These are phyloP conservation scores for Rhodotorula sphaerocarpa DNA, from an alignment of 768 basidiomycete genomes.

Conservation along the genomic window DNA sequence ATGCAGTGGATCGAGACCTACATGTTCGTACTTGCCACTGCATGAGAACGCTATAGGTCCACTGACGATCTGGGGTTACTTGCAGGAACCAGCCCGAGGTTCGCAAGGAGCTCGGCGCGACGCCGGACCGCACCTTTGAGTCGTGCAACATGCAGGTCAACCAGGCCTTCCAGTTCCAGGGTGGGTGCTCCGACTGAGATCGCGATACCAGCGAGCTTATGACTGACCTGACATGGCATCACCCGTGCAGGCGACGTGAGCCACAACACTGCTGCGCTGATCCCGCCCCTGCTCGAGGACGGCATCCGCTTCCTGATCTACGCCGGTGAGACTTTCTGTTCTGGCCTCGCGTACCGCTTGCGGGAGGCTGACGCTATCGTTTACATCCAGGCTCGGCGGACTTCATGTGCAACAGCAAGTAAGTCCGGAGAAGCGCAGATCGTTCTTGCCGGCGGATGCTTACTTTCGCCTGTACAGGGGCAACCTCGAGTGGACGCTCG, in stretches of 20 bases:
- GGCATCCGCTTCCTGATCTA: constrained; percentile 81
- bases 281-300: constrained; percentile 71
- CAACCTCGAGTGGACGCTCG: constrained; percentile 66
- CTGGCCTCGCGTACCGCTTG: constrained; percentile 23
- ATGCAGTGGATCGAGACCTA: constrained; percentile 81
- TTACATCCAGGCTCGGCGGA: constrained; percentile 49
- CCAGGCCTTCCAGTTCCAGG: constrained; percentile 54
- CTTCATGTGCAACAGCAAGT: constrained; percentile 69
- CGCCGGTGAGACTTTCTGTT: constrained; percentile 50
- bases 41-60: no score
- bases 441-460: constrained; percentile 34
- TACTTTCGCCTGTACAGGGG: constrained; percentile 44
- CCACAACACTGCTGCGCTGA: constrained; percentile 68
- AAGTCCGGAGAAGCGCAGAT: constrained; percentile 46
- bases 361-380: no score
- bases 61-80: background rate
- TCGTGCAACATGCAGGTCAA: constrained; percentile 66
- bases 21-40: no score
- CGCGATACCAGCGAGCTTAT: no score
- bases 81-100: constrained; percentile 56
- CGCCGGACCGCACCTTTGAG: constrained; percentile 54
- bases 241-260: constrained; percentile 61
- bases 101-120: constrained; percentile 72
- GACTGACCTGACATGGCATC: no score
- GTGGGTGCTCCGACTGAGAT: no score